Percentiles rank a stretch among this genome's conserved stretches.
phyloP scores from a whole-genome alignment of 179 eudicot species.

The Beta macrorhiza region DNA sequence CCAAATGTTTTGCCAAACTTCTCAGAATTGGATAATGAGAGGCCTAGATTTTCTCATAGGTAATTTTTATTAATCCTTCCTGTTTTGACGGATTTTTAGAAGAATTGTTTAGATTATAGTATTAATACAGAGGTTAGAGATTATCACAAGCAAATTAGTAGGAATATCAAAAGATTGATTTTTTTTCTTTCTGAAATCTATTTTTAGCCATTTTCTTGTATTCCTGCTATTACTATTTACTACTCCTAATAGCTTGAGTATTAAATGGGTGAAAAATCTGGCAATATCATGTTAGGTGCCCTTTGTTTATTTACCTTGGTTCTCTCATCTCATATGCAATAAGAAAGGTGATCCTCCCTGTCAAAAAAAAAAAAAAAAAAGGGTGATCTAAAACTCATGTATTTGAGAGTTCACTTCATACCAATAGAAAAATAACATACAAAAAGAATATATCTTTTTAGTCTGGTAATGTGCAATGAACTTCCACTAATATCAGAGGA shows the following conservation, averaged over 20 bases:
- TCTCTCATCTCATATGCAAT: too few relatives aligned
- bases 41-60: constrained; percentile 28
- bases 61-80: constrained; percentile 12
- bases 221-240: neutral
- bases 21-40: constrained; percentile 19
- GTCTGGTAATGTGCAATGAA: too few relatives aligned
- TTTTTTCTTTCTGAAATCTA: neutral
- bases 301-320: neutral
- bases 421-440: too few relatives aligned
- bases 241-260: too few relatives aligned
- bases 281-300: too few relatives aligned
- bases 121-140: neutral
- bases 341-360: too few relatives aligned
- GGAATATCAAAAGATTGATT: neutral
- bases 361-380: too few relatives aligned
- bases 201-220: neutral
- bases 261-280: too few relatives aligned
- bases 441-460: too few relatives aligned
- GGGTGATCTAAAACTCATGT: too few relatives aligned
- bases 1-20: neutral
- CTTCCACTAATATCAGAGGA: too few relatives aligned
- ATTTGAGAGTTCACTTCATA: too few relatives aligned
- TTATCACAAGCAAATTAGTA: constrained; percentile 1
- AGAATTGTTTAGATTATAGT: neutral
- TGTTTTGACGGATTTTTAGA: constrained; percentile 21